Evolutionary conservation across 2,329 filamentous ascomycete genomes (phyloP).

Genomic region (Pseudogymnoascus sp.): DNA sequence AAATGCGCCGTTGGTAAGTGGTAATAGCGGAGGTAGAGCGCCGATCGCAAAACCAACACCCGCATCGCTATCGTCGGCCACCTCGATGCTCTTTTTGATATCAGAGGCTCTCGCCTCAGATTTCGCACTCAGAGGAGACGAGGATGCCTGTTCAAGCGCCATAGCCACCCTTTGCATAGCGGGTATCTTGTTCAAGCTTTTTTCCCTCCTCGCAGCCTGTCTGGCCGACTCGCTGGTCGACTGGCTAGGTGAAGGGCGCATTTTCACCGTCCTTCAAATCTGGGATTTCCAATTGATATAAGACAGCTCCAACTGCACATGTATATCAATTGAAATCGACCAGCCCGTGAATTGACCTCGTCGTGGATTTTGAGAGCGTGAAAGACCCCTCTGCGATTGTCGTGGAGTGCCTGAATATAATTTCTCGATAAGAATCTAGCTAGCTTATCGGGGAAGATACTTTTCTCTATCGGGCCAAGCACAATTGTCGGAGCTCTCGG

Average conservation of each 20-base stretch:
- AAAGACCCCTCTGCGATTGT: constrained; percentile 2
- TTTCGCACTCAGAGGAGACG: neutral
- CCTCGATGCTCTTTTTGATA: neutral
- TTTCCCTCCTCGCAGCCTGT: constrained; percentile 7
- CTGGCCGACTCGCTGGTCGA: neutral
- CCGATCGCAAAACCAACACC: neutral
- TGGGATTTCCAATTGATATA: constrained; percentile 4
- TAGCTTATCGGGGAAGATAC: constrained; percentile 9
- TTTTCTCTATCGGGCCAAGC: constrained; percentile 8
- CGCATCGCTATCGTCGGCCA: neutral
- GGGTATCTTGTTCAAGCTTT: constrained; percentile 9
- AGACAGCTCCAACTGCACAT: constrained; percentile 5
- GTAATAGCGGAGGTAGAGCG: neutral
- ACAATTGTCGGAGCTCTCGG: constrained; percentile 1
- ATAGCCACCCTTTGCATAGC: constrained; percentile 5
- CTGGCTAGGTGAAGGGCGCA: neutral
- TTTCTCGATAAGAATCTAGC: constrained; percentile 9
- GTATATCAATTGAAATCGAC: constrained; percentile 4
- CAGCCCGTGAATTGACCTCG: constrained; percentile 1
- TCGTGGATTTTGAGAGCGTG: neutral
- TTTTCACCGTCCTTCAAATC: neutral
- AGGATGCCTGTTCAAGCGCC: neutral
- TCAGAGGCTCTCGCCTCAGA: neutral
- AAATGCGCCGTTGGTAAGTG: constrained; percentile 6
- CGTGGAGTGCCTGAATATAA: neutral